Percentiles rank a stretch among this genome's conserved stretches.
phyloP scores from a whole-genome alignment of 179 eudicot species.

The Silene coronaria region DNA sequence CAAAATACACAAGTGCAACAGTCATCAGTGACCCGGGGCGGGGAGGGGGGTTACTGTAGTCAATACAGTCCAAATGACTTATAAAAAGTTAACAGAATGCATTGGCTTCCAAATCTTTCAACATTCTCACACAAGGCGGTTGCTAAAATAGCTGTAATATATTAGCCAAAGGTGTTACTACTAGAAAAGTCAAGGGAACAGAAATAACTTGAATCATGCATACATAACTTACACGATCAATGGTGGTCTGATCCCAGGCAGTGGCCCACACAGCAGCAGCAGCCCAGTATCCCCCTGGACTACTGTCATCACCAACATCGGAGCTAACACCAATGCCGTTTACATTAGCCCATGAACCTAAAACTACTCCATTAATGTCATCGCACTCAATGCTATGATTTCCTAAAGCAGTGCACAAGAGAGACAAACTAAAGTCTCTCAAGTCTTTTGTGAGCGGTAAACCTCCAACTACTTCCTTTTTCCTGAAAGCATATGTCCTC shows the following conservation, averaged over 20 bases:
- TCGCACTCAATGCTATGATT: slow-evolving; percentile 57
- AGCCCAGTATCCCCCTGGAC: slow-evolving; percentile 75
- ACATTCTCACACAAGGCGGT: not conserved
- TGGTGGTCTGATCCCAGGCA: slow-evolving; percentile 83
- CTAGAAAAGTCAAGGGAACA: not conserved
- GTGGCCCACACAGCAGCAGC: slow-evolving; percentile 91
- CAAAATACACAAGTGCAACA: not conserved
- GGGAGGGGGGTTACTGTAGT: not conserved
- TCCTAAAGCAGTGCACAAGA: slow-evolving; percentile 33
- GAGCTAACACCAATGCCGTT: slow-evolving; percentile 31
- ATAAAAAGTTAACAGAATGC: too few species aligned
- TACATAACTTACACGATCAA: slow-evolving; percentile 78
- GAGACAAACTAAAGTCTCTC: slow-evolving; percentile 34
- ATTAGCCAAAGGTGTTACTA: not conserved
- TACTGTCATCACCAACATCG: slow-evolving; percentile 54
- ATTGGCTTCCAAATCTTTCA: not conserved
- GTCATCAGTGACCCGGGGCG: not conserved
- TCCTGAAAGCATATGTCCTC: slow-evolving; percentile 46
- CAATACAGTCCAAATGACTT: not conserved
- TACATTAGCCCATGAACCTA: slow-evolving; percentile 73
- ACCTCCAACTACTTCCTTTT: slow-evolving; percentile 36
- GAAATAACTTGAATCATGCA: slow-evolving; percentile 12
- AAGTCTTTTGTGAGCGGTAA: slow-evolving; percentile 28
- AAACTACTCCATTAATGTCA: slow-evolving; percentile 82
- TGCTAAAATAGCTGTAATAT: not conserved